Evolutionary conservation across 2,329 filamentous ascomycete genomes (phyloP).

Genomic region (Neofusicoccum sp.): DNA sequence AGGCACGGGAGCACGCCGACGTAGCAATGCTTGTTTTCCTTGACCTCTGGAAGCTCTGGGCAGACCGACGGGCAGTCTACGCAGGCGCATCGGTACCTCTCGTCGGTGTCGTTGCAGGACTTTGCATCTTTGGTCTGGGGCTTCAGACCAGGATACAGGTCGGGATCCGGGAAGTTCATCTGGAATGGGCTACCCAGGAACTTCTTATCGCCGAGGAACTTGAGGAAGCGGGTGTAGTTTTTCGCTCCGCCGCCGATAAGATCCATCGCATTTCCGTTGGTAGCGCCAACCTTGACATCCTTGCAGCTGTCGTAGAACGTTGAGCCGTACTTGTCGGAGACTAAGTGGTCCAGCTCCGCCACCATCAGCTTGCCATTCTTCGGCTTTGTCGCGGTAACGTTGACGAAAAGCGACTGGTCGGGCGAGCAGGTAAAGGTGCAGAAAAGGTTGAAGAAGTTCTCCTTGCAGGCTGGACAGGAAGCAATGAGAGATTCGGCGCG

Average conservation of each 20-base stretch:
- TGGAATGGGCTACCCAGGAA: constrained; percentile 92
- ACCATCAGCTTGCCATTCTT: constrained; percentile 67
- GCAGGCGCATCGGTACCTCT: constrained; percentile 84
- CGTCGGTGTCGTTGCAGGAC: constrained; percentile 85
- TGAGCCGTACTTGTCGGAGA: constrained; percentile 77
- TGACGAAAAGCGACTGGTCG: constrained; percentile 92
- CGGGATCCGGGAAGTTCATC: constrained; percentile 79
- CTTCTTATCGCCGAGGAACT: constrained; percentile 91
- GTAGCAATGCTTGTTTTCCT: constrained; percentile 67
- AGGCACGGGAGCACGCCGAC: constrained; percentile 89
- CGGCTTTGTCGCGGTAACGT: constrained; percentile 72
- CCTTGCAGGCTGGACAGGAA: constrained; percentile 92
- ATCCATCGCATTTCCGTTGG: constrained; percentile 90
- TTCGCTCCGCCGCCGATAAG: constrained; percentile 94
- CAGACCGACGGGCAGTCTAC: constrained; percentile 89
- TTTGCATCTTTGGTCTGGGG: constrained; percentile 71
- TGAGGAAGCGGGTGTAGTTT: constrained; percentile 81
- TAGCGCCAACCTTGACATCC: constrained; percentile 95
- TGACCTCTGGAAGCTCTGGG: constrained; percentile 74
- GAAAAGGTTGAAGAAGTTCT: constrained; percentile 98
- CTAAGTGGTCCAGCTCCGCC: constrained; percentile 84
- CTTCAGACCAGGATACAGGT: constrained; percentile 66
- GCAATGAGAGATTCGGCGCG: constrained; percentile 86
- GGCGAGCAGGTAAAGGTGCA: constrained; percentile 98
- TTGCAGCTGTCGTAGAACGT: constrained; percentile 98